Evolutionary conservation across 805 yeast species (phyloP).

Genomic region (Candida sonorensis): DNA sequence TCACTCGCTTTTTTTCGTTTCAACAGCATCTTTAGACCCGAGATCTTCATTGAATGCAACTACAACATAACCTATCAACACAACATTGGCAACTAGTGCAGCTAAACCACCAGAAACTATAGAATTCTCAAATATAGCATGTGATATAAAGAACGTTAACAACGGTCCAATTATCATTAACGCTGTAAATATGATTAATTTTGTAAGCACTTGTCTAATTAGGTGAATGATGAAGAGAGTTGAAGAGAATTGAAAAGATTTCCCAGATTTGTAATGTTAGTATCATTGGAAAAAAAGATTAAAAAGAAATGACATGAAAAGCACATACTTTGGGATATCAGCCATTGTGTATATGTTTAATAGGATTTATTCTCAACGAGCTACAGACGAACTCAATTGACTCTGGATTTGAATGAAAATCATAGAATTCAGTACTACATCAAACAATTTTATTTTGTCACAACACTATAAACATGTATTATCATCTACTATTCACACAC

Average conservation of each 20-base stretch:
- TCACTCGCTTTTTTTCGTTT: constrained; percentile 30
- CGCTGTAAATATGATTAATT: constrained; percentile 66
- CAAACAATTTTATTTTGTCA: too few relatives aligned
- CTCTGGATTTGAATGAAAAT: too few relatives aligned
- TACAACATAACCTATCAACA: constrained; percentile 63
- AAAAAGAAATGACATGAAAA: not conserved
- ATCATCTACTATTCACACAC: too few relatives aligned
- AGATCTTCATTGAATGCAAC: constrained; percentile 68
- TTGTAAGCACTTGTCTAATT: constrained; percentile 56
- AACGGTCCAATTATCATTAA: constrained; percentile 71
- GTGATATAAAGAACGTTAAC: constrained; percentile 45
- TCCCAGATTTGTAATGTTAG: not conserved
- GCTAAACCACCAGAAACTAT: constrained; percentile 75
- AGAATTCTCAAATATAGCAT: constrained; percentile 37
- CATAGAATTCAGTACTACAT: too few relatives aligned
- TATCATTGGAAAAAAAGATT: not conserved
- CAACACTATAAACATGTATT: too few relatives aligned
- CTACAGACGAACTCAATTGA: not conserved
- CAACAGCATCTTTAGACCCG: constrained; percentile 25
- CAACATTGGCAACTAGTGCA: constrained; percentile 69
- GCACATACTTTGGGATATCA: constrained; percentile 30
- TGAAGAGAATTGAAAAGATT: too few relatives aligned
- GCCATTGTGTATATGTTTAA: constrained; percentile 20
- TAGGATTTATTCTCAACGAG: not conserved
- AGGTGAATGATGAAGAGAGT: too few relatives aligned